Conservation (phyloP, 768 basidiomycete genomes). For the Lactifluus echinatus region DNA sequence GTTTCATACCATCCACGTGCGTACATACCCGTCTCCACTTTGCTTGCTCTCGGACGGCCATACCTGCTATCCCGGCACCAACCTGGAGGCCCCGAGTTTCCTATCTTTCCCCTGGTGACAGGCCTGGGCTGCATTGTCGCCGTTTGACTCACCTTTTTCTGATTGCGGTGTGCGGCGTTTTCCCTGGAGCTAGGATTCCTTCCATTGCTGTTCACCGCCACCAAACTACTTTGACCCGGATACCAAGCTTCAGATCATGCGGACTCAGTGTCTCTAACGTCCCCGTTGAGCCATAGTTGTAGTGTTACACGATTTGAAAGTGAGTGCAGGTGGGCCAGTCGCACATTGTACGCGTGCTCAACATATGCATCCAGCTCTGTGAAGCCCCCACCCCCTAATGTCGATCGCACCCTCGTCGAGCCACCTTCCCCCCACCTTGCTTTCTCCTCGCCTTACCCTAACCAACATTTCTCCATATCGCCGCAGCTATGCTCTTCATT, state of each 20-base stretch:
- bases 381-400: not conserved
- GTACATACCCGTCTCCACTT: not conserved
- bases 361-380: not conserved
- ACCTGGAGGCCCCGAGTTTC: not conserved
- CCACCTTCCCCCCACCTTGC: slow-evolving; percentile 2
- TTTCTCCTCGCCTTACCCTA: slow-evolving; percentile 3
- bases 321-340: not conserved
- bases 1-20: not conserved
- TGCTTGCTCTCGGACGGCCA: not conserved
- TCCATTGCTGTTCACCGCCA: too few relatives aligned
- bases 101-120: not conserved
- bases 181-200: too few relatives aligned
- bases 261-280: not conserved
- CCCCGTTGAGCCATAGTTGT: not conserved
- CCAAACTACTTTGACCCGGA: not conserved
- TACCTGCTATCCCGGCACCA: not conserved
- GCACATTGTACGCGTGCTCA: not conserved
- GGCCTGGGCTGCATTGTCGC: not conserved
- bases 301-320: not conserved
- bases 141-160: not conserved
- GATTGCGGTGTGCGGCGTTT: not conserved
- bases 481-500: not conserved
- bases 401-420: not conserved
- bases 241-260: not conserved
- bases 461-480: not conserved